These are phyloP conservation scores for Aspergillus bertholletiae DNA, from an alignment of 495 filamentous ascomycete species.

Conservation along the genomic window DNA sequence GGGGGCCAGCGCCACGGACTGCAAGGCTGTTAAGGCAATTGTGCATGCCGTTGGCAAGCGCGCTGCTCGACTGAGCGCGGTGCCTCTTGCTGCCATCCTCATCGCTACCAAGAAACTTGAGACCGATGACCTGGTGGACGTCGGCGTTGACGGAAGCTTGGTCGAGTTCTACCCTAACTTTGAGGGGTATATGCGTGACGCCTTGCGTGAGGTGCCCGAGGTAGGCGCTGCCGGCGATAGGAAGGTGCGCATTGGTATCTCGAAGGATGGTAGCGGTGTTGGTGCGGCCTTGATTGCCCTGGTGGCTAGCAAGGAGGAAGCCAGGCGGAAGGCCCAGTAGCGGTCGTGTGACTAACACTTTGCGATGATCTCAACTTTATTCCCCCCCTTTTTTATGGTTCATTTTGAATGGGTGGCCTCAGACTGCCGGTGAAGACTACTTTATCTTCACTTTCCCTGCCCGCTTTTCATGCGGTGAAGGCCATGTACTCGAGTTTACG, in stretches of 20 bases:
- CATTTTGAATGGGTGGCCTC: background rate
- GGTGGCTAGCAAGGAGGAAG: conserved; percentile 49
- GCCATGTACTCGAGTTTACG: background rate
- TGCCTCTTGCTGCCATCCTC: conserved; percentile 80
- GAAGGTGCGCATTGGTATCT: conserved; percentile 84
- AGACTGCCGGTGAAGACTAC: background rate
- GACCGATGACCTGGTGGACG: conserved; percentile 65
- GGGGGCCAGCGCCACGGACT: conserved; percentile 69
- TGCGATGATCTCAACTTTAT: background rate
- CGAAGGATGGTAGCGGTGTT: conserved; percentile 90
- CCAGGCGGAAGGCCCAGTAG: conserved; percentile 11
- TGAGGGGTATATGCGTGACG: conserved; percentile 72
- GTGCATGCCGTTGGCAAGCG: conserved; percentile 82
- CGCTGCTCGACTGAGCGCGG: conserved; percentile 81
- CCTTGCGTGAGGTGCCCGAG: conserved; percentile 63
- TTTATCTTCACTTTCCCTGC: background rate
- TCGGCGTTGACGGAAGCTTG: conserved; percentile 86
- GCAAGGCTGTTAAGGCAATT: conserved; percentile 74
- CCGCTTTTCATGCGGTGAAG: background rate
- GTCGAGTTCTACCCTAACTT: conserved; percentile 93
- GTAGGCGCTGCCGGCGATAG: conserved; percentile 72
- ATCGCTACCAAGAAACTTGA: conserved; percentile 67
- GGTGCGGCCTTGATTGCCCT: conserved; percentile 89
- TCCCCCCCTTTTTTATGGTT: background rate
- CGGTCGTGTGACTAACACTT: background rate